Conservation (phyloP, 2,329 filamentous ascomycete species). For the Epicoccum sorghinum region DNA sequence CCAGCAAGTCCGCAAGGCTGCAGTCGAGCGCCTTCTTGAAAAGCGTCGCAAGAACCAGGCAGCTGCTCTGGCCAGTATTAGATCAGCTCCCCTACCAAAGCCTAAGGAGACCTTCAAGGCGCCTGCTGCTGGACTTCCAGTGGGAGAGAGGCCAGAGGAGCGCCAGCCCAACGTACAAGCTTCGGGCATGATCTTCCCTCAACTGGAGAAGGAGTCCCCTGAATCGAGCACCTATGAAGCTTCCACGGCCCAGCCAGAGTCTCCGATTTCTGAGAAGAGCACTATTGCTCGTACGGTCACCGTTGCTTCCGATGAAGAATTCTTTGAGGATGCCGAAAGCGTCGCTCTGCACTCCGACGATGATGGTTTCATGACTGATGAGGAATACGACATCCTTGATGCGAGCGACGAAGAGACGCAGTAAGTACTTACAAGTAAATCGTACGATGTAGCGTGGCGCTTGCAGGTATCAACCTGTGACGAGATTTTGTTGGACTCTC, state of each 20-base stretch:
- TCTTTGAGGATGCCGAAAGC: constrained; percentile 65
- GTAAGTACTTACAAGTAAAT: constrained; percentile 6
- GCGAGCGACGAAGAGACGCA: constrained; percentile 82
- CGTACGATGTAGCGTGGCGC: not conserved
- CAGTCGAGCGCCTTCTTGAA: constrained; percentile 43
- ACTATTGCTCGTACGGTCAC: constrained; percentile 40
- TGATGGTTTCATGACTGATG: constrained; percentile 89
- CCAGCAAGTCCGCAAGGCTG: constrained; percentile 44
- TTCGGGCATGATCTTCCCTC: constrained; percentile 91
- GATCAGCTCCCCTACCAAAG: constrained; percentile 37
- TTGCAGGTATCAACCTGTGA: constrained; percentile 3
- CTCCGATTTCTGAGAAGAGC: constrained; percentile 33
- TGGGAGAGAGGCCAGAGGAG: constrained; percentile 40
- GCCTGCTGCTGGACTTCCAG: constrained; percentile 37
- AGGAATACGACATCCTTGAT: constrained; percentile 97
- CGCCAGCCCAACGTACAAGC: constrained; percentile 24
- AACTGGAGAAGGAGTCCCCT: constrained; percentile 91
- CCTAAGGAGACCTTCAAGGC: constrained; percentile 20
- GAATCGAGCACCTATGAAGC: constrained; percentile 75
- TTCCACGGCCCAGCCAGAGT: constrained; percentile 36
- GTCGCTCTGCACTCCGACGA: constrained; percentile 63
- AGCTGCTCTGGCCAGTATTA: constrained; percentile 24
- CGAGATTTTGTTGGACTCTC: constrained; percentile 4
- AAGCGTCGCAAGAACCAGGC: constrained; percentile 44
- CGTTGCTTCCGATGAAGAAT: constrained; percentile 56